Evolutionary conservation across 176 grass and related monocot genomes (phyloP).

Genomic region (Zizania latifolia): DNA sequence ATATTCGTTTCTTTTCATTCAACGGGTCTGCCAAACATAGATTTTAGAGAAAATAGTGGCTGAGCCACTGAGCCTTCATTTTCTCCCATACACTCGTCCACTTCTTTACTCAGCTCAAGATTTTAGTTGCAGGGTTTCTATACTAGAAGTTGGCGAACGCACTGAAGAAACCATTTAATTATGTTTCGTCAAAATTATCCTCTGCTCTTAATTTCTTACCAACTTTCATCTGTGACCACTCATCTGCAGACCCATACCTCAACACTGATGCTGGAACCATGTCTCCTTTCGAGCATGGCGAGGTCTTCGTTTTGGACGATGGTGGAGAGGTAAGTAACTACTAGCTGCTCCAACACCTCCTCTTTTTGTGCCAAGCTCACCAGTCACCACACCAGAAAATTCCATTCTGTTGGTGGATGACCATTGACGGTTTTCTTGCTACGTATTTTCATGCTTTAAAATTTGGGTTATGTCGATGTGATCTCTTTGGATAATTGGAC

Average conservation of each 20-base stretch:
- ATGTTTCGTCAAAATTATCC: slow-evolving; percentile 16
- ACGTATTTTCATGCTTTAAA: slow-evolving; percentile 12
- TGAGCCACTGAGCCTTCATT: background rate
- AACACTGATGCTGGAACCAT: slow-evolving; percentile 99
- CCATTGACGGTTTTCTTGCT: background rate
- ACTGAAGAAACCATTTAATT: slow-evolving; percentile 7
- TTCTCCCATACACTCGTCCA: background rate
- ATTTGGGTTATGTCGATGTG: background rate
- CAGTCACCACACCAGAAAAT: too few relatives aligned
- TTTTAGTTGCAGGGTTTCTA: slow-evolving; percentile 22
- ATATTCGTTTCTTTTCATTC: slow-evolving; percentile 3
- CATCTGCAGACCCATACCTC: slow-evolving; percentile 87
- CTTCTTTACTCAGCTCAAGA: background rate
- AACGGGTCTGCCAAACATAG: background rate
- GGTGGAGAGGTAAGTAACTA: slow-evolving; percentile 92
- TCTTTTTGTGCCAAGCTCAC: slow-evolving; percentile 8
- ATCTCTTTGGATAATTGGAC: slow-evolving; percentile 25
- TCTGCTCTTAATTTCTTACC: slow-evolving; percentile 13
- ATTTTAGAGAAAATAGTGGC: background rate
- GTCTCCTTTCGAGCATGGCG: slow-evolving; percentile 92
- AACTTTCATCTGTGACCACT: slow-evolving; percentile 12
- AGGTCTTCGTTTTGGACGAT: slow-evolving; percentile 94
- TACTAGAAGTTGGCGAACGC: slow-evolving; percentile 26
- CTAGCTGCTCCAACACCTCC: slow-evolving; percentile 9
- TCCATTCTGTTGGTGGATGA: background rate